Conservation (phyloP, 768 basidiomycete species). For the Mycena epipterygia region DNA sequence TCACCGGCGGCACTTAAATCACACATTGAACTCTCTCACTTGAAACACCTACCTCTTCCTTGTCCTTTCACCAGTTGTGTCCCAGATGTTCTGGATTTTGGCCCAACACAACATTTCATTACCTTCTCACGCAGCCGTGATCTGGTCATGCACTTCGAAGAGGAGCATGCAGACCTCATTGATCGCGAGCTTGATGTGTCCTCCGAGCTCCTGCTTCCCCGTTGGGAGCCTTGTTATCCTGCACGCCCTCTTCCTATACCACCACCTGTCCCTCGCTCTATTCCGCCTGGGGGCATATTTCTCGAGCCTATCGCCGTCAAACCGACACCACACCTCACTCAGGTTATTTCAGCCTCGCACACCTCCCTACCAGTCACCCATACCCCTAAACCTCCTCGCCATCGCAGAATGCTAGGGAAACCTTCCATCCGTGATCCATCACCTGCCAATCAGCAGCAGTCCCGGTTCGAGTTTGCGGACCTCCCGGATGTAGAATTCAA, state of each 20-base stretch:
- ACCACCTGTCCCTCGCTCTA: constrained; percentile 9
- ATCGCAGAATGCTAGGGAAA: not conserved
- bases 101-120: not conserved
- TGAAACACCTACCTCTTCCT: constrained; percentile 16
- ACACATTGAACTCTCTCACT: constrained; percentile 16
- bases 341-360: not conserved
- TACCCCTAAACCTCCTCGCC: not conserved
- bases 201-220: not conserved
- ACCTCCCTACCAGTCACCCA: not conserved
- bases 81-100: not conserved
- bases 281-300: not conserved
- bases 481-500: not conserved
- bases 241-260: not conserved
- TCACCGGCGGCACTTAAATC: not conserved
- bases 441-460: not conserved
- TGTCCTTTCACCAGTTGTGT: constrained; percentile 22
- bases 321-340: not conserved
- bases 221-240: constrained; percentile 2
- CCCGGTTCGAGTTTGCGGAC: constrained; percentile 14
- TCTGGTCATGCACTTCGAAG: constrained; percentile 14
- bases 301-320: not conserved
- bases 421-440: not conserved
- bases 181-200: not conserved
- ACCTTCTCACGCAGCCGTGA: constrained; percentile 9
- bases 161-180: constrained; percentile 7